phyloP scores from a whole-genome alignment of 495 filamentous ascomycete genomes.

The Neurospora sp. region DNA sequence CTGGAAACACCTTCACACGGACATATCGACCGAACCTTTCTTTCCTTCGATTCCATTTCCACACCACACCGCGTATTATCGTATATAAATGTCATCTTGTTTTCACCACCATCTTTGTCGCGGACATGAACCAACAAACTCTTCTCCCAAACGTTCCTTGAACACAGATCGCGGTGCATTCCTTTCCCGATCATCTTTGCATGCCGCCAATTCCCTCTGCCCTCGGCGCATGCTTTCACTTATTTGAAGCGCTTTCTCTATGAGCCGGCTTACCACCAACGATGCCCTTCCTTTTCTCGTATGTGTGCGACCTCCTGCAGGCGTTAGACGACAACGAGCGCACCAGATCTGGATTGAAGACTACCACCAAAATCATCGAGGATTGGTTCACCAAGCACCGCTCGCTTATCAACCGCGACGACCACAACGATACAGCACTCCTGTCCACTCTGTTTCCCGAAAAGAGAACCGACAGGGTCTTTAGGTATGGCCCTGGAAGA shows the following conservation, averaged over 20 bases:
- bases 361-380: constrained; percentile 23
- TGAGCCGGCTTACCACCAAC: not conserved
- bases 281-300: constrained; percentile 55
- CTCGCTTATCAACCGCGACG: constrained; percentile 36
- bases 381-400: constrained; percentile 54
- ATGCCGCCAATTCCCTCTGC: not conserved
- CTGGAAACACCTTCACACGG: not conserved
- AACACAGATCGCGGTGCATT: not conserved
- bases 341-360: constrained; percentile 1
- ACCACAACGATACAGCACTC: constrained; percentile 47
- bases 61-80: not conserved
- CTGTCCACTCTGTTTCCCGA: constrained; percentile 68
- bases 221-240: not conserved
- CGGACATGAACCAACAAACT: not conserved
- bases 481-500: constrained; percentile 46
- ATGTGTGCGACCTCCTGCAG: constrained; percentile 52
- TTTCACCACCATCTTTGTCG: not conserved
- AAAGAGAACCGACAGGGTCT: constrained; percentile 64
- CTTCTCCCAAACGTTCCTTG: not conserved
- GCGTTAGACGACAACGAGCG: constrained; percentile 29
- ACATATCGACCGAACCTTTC: not conserved
- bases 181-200: not conserved
- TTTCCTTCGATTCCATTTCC: not conserved
- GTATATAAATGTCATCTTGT: not conserved
- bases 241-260: not conserved